Base-by-base conservation (phyloP, 2,329 filamentous ascomycete genomes). In the Cyphellophora europaea region DNA sequence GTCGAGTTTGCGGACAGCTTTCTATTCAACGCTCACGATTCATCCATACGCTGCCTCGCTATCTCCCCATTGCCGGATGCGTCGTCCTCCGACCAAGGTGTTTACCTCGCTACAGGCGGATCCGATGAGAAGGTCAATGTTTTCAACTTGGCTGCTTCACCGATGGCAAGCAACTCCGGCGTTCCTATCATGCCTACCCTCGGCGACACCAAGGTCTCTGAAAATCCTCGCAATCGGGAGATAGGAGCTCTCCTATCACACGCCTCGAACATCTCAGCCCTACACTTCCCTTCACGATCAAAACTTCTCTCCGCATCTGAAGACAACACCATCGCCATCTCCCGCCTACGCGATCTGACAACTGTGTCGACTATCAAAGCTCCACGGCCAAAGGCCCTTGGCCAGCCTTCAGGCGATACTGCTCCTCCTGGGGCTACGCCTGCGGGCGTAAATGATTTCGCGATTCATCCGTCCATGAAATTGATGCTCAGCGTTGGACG, bases 111-210 rank as follows among this genome's bases (percentile, higher is more conserved):
- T 10, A 93, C 83, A 6, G 91, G 91, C 48, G 82, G 83, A 58
- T 93, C 85, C 15, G 91, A 98, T 60, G 87, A 95, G 62, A 78
- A 86, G 43, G 84, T 98, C 64, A 95, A 98, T 55, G 72, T 98
- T 36, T 98, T 94, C 69, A 86, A 79, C 41, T 67, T 98, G 36
- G 93, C 88, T 10, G 77, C 71, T 16, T 75, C 77, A 48, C 75
- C 75, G 35, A 77, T 72, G 39, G 71, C 57, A 49, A 62, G 61
- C 45, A 76, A 65, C 54, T 65, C 69, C 43, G 67, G 28, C 6
- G 72, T 74, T 32, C 65, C 69, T 3, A 61, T 72, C 2, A 66
- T 88, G 32, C 79, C 82, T 16, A 72, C 74, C 10, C 67, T 93
- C 33, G 72, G 79, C 27, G 75, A 77, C 41, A 79, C 79, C 40